Evolutionary conservation across 2,329 filamentous ascomycete genomes (phyloP), one percentile per base, ranked within the genome.

Genomic region (Madurella fahalii): DNA sequence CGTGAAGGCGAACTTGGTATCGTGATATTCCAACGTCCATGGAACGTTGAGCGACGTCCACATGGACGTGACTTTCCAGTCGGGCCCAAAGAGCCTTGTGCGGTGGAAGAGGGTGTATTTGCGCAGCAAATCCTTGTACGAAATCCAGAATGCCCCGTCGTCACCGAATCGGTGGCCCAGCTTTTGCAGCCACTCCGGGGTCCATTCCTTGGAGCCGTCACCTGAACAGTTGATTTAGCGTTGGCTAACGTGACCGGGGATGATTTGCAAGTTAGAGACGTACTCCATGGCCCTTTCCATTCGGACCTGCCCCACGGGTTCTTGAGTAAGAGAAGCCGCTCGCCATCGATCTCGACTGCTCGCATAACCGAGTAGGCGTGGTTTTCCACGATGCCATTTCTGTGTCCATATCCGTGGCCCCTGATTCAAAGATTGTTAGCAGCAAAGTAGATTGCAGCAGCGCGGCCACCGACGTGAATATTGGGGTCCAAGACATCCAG

Each of bases 121-220:
- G 58, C 78, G 77, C 12, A 86, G 75, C 50, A 86, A 72, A 61
- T 86, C 83, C 48, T 80, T 74, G 62, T 83, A 85, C 1, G 79
- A 76, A 55, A 85, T 84, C 82, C 82, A 85, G 63, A 85, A 85
- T 12, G 82, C 79, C 0, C 80, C 82, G 61, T 85, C 82, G 58
- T 79, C 80, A 18, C 82, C 81, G 53, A 85, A 85, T 31, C 75
- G 76, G 63, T 84, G 81, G 41, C 72, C 74, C 1, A 85, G 75
- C 65, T 84, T 81, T 54, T 76, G 71, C 47, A 83, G 78, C 37
- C 77, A 77, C 20, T 83, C 80, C 1, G 76, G 71, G 0, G 81
- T 84, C 76, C 82, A 84, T 63, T 85, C 81, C 64, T 81, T 81
- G 31, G 77, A 81, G 1, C 81, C 81, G 57, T 84, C 81, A 15